Conservation (phyloP, 2,329 filamentous ascomycete species). For the Endothia cerciana region DNA sequence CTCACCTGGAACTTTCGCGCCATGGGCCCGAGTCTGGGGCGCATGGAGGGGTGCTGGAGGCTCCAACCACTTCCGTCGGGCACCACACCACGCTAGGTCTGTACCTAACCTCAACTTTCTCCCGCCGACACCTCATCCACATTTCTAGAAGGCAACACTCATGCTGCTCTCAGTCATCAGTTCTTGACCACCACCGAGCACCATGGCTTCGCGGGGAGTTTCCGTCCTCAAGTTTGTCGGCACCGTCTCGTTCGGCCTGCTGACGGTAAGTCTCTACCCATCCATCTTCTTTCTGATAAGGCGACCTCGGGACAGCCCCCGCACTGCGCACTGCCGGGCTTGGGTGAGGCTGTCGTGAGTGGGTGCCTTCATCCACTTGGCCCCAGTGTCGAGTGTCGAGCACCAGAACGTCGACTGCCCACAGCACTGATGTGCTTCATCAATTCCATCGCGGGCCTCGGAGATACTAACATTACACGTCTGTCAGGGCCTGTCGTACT, state of each 20-base stretch:
- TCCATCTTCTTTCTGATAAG: not conserved
- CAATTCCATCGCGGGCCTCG: not conserved
- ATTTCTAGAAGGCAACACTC: conserved; percentile 7
- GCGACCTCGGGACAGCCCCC: conserved; percentile 11
- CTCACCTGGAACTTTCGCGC: not conserved
- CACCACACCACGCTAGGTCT: not conserved
- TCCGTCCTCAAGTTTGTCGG: conserved; percentile 90
- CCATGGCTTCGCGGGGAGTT: conserved; percentile 71
- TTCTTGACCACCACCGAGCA: conserved; percentile 32
- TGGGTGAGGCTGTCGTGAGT: not conserved
- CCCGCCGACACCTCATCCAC: not conserved
- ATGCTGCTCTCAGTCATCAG: conserved; percentile 22
- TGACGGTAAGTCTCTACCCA: conserved; percentile 68
- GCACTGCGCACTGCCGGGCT: not conserved
- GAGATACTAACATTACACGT: conserved; percentile 10
- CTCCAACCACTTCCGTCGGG: not conserved
- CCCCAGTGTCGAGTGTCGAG: not conserved
- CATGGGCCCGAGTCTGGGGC: not conserved
- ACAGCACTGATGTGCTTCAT: not conserved
- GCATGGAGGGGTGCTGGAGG: not conserved
- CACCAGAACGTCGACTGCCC: not conserved
- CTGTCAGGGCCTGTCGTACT: conserved; percentile 82
- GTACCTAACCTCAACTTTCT: not conserved
- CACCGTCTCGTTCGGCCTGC: conserved; percentile 82
- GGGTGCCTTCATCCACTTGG: conserved; percentile 15